Evolutionary conservation across 768 basidiomycete species (phyloP).

Genomic region (Leccinum truebloodii): DNA sequence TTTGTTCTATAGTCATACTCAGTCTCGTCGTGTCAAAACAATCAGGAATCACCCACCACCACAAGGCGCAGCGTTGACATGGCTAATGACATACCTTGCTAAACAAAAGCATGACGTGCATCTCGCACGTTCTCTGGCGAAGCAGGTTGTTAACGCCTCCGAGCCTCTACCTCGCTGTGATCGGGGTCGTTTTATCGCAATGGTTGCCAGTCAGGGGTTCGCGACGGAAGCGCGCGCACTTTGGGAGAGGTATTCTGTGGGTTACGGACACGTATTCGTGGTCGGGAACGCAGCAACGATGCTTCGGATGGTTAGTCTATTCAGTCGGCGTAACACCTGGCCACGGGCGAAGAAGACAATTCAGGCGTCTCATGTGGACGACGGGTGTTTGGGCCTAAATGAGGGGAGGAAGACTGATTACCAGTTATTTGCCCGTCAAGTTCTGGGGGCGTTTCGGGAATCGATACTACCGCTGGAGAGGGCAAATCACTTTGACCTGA

Average conservation of each 20-base stretch:
- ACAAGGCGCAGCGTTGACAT: slow-evolving; percentile 43
- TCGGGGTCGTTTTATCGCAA: slow-evolving; percentile 52
- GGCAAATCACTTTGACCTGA: slow-evolving; percentile 53
- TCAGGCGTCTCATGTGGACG: not conserved
- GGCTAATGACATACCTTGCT: slow-evolving; percentile 53
- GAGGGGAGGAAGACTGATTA: slow-evolving; percentile 13
- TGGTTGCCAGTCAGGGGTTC: slow-evolving; percentile 48
- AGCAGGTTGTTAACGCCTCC: slow-evolving; percentile 45
- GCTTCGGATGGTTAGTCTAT: slow-evolving; percentile 47
- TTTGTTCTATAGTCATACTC: slow-evolving; percentile 49
- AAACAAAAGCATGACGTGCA: slow-evolving; percentile 40
- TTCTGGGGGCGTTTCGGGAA: slow-evolving; percentile 45
- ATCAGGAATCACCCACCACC: slow-evolving; percentile 53
- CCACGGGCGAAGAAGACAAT: slow-evolving; percentile 9
- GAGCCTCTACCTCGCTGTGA: slow-evolving; percentile 43
- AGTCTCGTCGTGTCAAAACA: slow-evolving; percentile 31
- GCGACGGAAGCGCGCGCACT: slow-evolving; percentile 49
- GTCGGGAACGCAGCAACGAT: slow-evolving; percentile 44
- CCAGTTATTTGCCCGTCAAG: slow-evolving; percentile 43
- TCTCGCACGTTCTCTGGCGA: slow-evolving; percentile 49
- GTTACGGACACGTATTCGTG: slow-evolving; percentile 42
- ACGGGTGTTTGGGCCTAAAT: slow-evolving; percentile 2
- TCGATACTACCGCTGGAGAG: slow-evolving; percentile 47
- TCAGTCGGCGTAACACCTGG: slow-evolving; percentile 29
- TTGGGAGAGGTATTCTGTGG: slow-evolving; percentile 56